These are phyloP conservation scores for Biscogniauxia marginata DNA, from an alignment of 2,329 filamentous ascomycete genomes.

Conservation along the genomic window DNA sequence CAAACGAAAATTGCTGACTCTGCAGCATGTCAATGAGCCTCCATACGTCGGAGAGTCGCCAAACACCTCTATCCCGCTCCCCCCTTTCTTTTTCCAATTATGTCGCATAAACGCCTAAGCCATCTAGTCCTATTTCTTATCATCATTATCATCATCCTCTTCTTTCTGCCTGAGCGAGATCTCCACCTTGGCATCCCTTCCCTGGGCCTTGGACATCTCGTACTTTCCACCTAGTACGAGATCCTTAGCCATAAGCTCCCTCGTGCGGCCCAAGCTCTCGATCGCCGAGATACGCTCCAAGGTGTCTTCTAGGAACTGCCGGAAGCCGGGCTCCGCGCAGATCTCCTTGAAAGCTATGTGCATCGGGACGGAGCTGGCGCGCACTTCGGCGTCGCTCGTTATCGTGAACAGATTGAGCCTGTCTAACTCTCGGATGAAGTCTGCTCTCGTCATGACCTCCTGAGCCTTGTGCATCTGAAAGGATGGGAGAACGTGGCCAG, in stretches of 20 bases:
- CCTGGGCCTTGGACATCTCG: conserved; percentile 45
- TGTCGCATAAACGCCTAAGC: neutral
- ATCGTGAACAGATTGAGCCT: conserved; percentile 95
- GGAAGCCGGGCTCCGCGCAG: conserved; percentile 73
- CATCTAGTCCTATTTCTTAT: conserved; percentile 12
- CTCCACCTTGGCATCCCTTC: conserved; percentile 37
- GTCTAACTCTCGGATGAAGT: conserved; percentile 92
- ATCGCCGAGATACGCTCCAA: conserved; percentile 86
- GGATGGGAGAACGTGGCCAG: conserved; percentile 74
- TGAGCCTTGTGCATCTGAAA: conserved; percentile 80
- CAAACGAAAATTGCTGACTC: neutral
- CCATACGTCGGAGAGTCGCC: neutral
- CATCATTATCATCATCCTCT: conserved; percentile 35
- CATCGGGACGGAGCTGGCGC: conserved; percentile 95
- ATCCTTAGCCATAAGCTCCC: conserved; percentile 94
- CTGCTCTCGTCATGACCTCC: conserved; percentile 91
- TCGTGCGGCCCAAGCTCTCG: conserved; percentile 88
- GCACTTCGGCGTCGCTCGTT: conserved; percentile 79
- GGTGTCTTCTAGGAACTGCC: conserved; percentile 77
- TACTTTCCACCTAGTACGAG: conserved; percentile 83
- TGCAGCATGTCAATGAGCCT: neutral
- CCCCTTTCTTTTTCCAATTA: neutral
- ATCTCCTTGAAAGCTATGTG: conserved; percentile 87
- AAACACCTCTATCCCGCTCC: neutral
- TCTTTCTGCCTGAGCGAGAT: conserved; percentile 44